These are phyloP conservation scores for Aspergillus luchuensis DNA, from an alignment of 2,329 filamentous ascomycete genomes.

Conservation along the genomic window DNA sequence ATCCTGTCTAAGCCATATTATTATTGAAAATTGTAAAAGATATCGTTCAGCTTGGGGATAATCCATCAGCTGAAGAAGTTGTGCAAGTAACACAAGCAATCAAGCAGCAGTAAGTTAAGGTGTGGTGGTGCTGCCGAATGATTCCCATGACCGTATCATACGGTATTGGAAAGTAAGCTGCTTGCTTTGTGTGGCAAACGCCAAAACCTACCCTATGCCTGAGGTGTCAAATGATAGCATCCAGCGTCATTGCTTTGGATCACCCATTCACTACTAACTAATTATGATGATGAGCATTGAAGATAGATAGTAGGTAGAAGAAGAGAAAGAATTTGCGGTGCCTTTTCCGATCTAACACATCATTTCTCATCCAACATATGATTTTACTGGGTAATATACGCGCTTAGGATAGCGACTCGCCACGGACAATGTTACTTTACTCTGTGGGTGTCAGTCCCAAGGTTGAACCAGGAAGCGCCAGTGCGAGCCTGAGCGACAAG, in stretches of 20 bases:
- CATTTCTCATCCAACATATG: background rate
- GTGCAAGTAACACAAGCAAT: background rate
- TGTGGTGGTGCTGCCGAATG: background rate
- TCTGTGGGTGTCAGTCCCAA: background rate
- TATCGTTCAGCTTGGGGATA: too few relatives aligned
- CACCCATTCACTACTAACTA: too few relatives aligned
- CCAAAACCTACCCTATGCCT: background rate
- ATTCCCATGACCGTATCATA: constrained; percentile 1
- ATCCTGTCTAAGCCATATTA: background rate
- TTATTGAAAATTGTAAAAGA: background rate
- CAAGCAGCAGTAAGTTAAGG: background rate
- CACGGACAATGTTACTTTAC: background rate
- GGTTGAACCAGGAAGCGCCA: background rate
- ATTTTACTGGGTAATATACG: background rate
- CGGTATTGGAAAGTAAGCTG: background rate
- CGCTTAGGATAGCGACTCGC: background rate
- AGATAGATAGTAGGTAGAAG: background rate
- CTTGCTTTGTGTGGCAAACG: constrained; percentile 1
- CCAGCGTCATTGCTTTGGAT: background rate
- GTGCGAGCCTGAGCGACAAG: background rate
- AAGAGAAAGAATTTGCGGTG: background rate
- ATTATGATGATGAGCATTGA: background rate
- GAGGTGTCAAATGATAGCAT: background rate
- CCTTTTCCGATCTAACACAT: background rate
- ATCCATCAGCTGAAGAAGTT: background rate